These are phyloP conservation scores for Drosera spatulata DNA, from an alignment of 179 eudicot species.

Conservation along the genomic window DNA sequence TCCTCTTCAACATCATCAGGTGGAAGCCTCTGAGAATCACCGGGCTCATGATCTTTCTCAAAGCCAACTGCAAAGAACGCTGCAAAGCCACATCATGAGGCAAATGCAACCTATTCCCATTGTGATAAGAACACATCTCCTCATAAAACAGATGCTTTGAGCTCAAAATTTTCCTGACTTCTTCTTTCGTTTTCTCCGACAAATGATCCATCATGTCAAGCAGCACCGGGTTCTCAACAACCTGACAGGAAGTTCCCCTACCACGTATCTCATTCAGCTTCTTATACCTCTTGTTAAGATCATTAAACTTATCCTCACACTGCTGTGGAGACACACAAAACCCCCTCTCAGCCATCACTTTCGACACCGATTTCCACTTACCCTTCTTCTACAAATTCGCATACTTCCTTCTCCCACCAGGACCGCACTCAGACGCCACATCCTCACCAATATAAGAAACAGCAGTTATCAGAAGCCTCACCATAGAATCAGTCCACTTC, in stretches of 20 bases:
- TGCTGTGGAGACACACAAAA: constrained; percentile 72
- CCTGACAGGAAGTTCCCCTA: constrained; percentile 58
- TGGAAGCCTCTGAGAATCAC: constrained; percentile 22
- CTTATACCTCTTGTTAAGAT: constrained; percentile 73
- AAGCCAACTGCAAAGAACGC: constrained; percentile 48
- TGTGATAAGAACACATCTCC: constrained; percentile 87
- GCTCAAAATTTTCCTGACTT: constrained; percentile 55
- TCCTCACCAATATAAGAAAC: constrained; percentile 76
- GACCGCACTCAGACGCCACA: constrained; percentile 32
- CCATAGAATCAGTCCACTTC: constrained; percentile 66
- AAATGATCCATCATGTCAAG: constrained; percentile 49
- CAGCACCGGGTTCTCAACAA: constrained; percentile 58
- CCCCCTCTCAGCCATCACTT: constrained; percentile 47
- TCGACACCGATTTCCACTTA: constrained; percentile 69
- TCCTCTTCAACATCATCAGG: constrained; percentile 34
- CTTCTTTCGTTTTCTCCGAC: constrained; percentile 48
- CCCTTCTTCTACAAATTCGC: constrained; percentile 57
- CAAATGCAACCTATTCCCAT: constrained; percentile 50
- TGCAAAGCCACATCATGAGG: constrained; percentile 77
- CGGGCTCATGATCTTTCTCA: constrained; percentile 37
- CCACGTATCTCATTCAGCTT: constrained; percentile 73
- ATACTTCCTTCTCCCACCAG: constrained; percentile 38
- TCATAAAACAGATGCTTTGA: constrained; percentile 70
- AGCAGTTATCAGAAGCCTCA: constrained; percentile 48
- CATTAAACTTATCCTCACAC: constrained; percentile 81